Evolutionary conservation across 2,329 filamentous ascomycete genomes (phyloP).

Genomic region (Stagonosporopsis vannaccii): DNA sequence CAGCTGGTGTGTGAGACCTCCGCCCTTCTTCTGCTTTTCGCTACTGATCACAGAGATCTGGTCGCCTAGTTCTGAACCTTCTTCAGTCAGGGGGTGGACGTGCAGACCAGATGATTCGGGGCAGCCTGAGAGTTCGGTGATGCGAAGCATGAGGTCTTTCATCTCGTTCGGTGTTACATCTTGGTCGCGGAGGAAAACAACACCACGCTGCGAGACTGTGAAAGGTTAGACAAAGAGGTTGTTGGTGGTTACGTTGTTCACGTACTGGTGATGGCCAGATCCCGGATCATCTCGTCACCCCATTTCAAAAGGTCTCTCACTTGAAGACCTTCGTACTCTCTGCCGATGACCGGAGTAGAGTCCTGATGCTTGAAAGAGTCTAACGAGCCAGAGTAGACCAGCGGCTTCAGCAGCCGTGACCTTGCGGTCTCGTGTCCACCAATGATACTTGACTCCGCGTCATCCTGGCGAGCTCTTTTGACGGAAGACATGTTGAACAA

Average conservation of each 20-base stretch:
- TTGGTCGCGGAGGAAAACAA: slow-evolving; percentile 74
- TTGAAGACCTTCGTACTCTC: slow-evolving; percentile 54
- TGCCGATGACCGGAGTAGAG: slow-evolving; percentile 60
- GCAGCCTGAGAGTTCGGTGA: slow-evolving; percentile 65
- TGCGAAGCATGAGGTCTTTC: slow-evolving; percentile 68
- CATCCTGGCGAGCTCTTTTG: slow-evolving; percentile 21
- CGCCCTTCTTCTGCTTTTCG: slow-evolving; percentile 42
- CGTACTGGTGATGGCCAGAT: slow-evolving; percentile 66
- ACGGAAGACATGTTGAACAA: slow-evolving; percentile 31
- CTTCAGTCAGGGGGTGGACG: slow-evolving; percentile 53
- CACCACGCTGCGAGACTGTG: slow-evolving; percentile 71
- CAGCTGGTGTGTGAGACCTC: slow-evolving; percentile 52
- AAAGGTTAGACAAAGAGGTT: neutral
- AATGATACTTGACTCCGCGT: slow-evolving; percentile 19
- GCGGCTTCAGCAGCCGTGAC: slow-evolving; percentile 29
- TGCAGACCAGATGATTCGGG: slow-evolving; percentile 39
- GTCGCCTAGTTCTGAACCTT: slow-evolving; percentile 51
- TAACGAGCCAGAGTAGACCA: slow-evolving; percentile 35
- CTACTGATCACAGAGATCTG: slow-evolving; percentile 52
- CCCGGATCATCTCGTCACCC: slow-evolving; percentile 48
- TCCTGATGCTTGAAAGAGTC: slow-evolving; percentile 46
- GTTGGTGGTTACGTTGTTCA: neutral
- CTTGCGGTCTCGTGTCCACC: slow-evolving; percentile 34
- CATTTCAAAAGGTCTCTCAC: slow-evolving; percentile 41
- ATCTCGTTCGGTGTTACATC: slow-evolving; percentile 61